Evolutionary conservation across 1,284 basidiomycete genomes (phyloP), one percentile per base, ranked within the genome.

Genomic region (Microbotryum silenes-acaulis): DNA sequence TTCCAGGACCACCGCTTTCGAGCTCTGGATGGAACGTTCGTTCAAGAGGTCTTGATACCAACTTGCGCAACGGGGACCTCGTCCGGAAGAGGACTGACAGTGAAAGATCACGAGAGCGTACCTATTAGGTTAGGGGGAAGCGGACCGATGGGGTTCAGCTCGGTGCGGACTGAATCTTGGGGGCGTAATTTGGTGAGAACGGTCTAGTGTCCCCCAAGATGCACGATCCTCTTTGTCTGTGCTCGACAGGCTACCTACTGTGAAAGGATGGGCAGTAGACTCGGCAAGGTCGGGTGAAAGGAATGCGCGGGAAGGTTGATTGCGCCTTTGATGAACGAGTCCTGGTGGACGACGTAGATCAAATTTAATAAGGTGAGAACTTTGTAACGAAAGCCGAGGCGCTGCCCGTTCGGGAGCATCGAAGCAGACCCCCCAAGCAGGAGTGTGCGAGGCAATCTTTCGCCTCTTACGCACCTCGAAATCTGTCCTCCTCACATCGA

Each of bases 251-350:
- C 31, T 18, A 18, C 53, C 16, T 47, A 63, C 60, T 47, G 58
- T 6, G 69, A 67, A 16, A 76, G 65, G 25, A 74, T 53, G 10
- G 70, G 69, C 5, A 72, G 48, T 3, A 76, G 66, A 8, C 64
- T 63, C 0, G 71, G 68, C 10, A 75, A 60, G 0, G 73, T 70
- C 7, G 70, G 72, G 37, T 74, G 73, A 51, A 77, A 68, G 3
- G 75, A 72, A 31, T 77, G 75, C 1, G 75, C 73, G 4, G 75
- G 75, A 0, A 77, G 67, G 57, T 77, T 77, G 62, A 77, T 67
- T 0, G 75, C 75, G 14, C 69, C 71, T 4, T 66, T 68, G 37
- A 77, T 72, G 51, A 74, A 72, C 31, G 46, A 60, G 31, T 47
- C 53, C 67, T 72, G 31, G 31, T 9, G 31, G 1, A 31, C 31